Evolutionary conservation across 1,139 yeast genomes (phyloP), one percentile per base, ranked within the genome.

Genomic region (Yamadazyma oceani): DNA sequence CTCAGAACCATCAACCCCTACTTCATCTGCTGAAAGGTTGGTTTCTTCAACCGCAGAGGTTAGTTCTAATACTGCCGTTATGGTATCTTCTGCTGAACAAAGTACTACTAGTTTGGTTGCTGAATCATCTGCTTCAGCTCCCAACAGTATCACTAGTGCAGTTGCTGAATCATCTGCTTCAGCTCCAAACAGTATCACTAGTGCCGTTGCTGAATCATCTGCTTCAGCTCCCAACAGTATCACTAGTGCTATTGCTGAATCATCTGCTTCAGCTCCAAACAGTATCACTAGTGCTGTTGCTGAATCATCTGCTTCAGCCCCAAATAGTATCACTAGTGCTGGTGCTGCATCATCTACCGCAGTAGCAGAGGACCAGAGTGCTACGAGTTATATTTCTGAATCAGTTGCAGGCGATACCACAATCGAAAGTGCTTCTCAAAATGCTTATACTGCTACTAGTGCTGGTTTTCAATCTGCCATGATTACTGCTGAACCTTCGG

Each of bases 31-130:
- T 7, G 23, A 8, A 10, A 7, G 9, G 10, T 21, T 9, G 16
- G 34, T 25, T 16, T 21, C 39, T 26, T 15, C 34, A n/a, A 10
- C 39, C 17, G 32, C 32, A n/a, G 23, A 8, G 10, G 27, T 34
- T 36, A 41, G 34, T 24, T 19, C 40, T 3, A 34, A 22, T 12
- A 31, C 37, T 24, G 29, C 42, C 21, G 42, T 24, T 21, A n/a
- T n/a, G n/a, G n/a, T n/a, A n/a, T n/a, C n/a, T n/a, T n/a, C n/a
- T n/a, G n/a, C n/a, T n/a, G n/a, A n/a, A n/a, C n/a, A n/a, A n/a
- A n/a, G n/a, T n/a, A n/a, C n/a, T n/a, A n/a, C n/a, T n/a, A n/a
- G n/a, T n/a, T n/a, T n/a, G n/a, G 16, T 35, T 24, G 32, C 39
- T 34, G 38, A 16, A 12, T 26, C 38, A 26, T 26, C 38, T 25